Evolutionary conservation across 768 basidiomycete species (phyloP).

Genomic region (Lactarius deliciosus): DNA sequence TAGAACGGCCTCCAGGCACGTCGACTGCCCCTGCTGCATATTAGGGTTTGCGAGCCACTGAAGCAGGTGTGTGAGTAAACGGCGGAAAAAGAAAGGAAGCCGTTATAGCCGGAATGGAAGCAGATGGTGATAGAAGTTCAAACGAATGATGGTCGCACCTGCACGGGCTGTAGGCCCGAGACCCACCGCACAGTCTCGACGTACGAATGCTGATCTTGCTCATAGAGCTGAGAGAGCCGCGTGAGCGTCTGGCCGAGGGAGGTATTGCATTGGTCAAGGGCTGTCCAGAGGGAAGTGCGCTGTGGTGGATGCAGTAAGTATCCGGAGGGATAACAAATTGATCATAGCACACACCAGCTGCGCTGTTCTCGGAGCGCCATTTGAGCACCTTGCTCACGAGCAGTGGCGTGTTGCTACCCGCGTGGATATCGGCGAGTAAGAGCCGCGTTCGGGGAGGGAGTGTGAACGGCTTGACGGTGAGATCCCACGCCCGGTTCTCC

Average conservation of each 20-base stretch:
- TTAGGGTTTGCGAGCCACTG: conserved; percentile 64
- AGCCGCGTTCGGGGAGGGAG: conserved; percentile 84
- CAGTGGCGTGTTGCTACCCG: conserved; percentile 93
- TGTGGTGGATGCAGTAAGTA: conserved; percentile 34
- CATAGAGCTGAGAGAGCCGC: conserved; percentile 50
- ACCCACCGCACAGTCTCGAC: conserved; percentile 59
- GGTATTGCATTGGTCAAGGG: conserved; percentile 61
- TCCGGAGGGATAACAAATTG: not conserved
- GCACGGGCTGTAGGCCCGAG: conserved; percentile 55
- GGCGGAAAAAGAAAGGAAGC: not conserved
- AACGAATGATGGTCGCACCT: conserved; percentile 41
- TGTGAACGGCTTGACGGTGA: conserved; percentile 62
- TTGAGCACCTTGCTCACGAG: conserved; percentile 88
- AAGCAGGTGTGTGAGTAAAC: not conserved
- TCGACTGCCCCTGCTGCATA: conserved; percentile 43
- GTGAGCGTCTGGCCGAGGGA: conserved; percentile 53
- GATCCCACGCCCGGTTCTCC: conserved; percentile 72
- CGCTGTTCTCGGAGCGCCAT: conserved; percentile 72
- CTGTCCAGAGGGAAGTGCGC: conserved; percentile 65
- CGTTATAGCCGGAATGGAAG: conserved; percentile 5
- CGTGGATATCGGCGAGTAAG: conserved; percentile 93
- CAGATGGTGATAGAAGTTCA: not conserved
- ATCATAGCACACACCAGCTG: conserved; percentile 45
- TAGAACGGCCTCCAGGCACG: conserved; percentile 56
- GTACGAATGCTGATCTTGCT: conserved; percentile 51